phyloP scores from a whole-genome alignment of 2,329 filamentous ascomycete species.

The Tolypocladium nubicola region DNA sequence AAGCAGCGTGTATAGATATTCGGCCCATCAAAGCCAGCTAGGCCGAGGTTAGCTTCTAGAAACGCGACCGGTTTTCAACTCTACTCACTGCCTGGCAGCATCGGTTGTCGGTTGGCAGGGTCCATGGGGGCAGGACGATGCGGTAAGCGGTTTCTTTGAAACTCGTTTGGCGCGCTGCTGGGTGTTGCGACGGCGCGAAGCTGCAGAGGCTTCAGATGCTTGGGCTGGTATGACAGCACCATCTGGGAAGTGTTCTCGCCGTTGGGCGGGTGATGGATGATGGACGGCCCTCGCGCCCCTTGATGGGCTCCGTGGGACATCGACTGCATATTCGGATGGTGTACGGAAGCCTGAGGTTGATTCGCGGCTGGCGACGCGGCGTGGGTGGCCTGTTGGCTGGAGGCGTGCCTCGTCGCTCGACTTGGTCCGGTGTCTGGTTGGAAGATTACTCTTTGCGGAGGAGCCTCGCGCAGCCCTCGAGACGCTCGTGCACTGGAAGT shows the following conservation, averaged over 20 bases:
- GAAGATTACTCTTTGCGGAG: conserved; percentile 73
- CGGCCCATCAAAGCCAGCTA: conserved; percentile 58
- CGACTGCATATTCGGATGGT: conserved; percentile 21
- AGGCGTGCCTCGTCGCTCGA: conserved; percentile 51
- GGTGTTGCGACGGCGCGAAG: conserved; percentile 68
- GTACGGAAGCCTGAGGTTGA: conserved; percentile 16
- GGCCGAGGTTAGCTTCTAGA: conserved; percentile 4
- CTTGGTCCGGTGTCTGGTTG: conserved; percentile 64
- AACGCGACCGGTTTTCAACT: not conserved
- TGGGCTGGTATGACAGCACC: conserved; percentile 62
- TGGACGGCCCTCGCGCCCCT: conserved; percentile 30
- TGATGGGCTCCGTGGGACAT: conserved; percentile 17
- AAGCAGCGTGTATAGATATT: conserved; percentile 89
- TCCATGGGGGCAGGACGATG: conserved; percentile 19
- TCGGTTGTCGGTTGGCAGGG: conserved; percentile 26
- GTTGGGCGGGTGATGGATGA: conserved; percentile 41
- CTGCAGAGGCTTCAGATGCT: conserved; percentile 47
- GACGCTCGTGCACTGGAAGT: conserved; percentile 48
- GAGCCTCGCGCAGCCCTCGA: conserved; percentile 66
- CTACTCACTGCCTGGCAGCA: conserved; percentile 53
- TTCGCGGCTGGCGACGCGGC: conserved; percentile 15
- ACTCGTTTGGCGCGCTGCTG: conserved; percentile 60
- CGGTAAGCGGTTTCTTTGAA: conserved; percentile 35
- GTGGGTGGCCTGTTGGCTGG: conserved; percentile 29
- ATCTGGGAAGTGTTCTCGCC: conserved; percentile 47